Evolutionary conservation across 1,284 basidiomycete species (phyloP), one percentile per base, ranked within the genome.

Genomic region (Malassezia equina): DNA sequence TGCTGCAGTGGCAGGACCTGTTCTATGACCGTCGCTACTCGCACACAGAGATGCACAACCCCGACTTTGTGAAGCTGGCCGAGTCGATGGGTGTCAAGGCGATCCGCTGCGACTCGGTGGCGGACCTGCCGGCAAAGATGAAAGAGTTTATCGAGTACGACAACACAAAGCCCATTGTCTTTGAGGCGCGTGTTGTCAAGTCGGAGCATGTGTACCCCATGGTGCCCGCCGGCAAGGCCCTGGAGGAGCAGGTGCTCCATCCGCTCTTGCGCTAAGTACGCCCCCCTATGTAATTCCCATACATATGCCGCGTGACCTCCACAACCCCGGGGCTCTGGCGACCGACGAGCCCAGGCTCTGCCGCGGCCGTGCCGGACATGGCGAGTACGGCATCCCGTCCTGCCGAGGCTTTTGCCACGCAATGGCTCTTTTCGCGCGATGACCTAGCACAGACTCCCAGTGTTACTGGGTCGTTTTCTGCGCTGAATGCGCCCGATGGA

Each of bases 71-170:
- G 68, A 81, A 82, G 65, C 83, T 98, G 40, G 88, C 90, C 17
- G 79, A 85, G 68, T 79, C 89, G 4, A 95, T 96, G 90, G 83
- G 85, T 55, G 85, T 90, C 48, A 88, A 95, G 72, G 89, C 86
- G 6, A 83, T 96, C 67, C 81, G 86, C 58, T 89, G 86, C 75
- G 77, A 80, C 44, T 82, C 73, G 32, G 73, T 81, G 7, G 83
- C 80, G 39, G 91, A 98, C 53, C 80, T 98, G 12, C 88, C 88
- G 0, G 83, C 80, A 34, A 93, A 87, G 81, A 96, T 98, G 90
- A 90, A 90, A 79, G 91, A 96, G 80, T 94, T 98, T 78, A 80
- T 98, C 67, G 90, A 93, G 78, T 94, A 93, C 76, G 86, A 90
- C 62, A 85, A 83, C 62, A 80, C 80, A 57, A 86, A 83, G 77